phyloP scores from a whole-genome alignment of 2,329 filamentous ascomycete genomes.

The Scedosporium minutisporum region DNA sequence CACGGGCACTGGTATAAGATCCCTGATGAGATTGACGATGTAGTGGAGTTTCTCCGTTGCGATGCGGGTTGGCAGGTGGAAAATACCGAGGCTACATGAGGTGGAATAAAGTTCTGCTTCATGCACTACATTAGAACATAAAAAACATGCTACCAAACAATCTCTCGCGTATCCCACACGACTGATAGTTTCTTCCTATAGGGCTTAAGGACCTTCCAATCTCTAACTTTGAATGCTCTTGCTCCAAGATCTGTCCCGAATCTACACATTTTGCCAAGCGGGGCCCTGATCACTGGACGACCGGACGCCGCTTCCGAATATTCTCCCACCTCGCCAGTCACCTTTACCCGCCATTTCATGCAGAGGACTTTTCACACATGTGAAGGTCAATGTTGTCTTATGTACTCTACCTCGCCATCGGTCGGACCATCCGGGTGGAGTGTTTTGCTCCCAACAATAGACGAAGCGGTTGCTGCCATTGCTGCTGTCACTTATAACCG shows the following conservation, averaged over 20 bases:
- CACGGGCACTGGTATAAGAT: slow-evolving; percentile 39
- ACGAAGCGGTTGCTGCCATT: too few relatives aligned
- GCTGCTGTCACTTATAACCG: too few relatives aligned
- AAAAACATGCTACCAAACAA: not conserved
- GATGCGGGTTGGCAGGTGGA: not conserved
- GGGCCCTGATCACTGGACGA: not conserved
- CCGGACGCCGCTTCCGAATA: too few relatives aligned
- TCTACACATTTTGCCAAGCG: slow-evolving; percentile 8
- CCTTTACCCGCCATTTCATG: too few relatives aligned
- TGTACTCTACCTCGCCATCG: too few relatives aligned
- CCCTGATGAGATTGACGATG: slow-evolving; percentile 36
- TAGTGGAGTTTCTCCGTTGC: slow-evolving; percentile 15
- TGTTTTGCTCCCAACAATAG: too few relatives aligned
- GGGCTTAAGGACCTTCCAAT: not conserved
- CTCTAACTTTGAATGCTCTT: too few relatives aligned
- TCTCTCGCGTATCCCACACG: not conserved
- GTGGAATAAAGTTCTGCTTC: not conserved
- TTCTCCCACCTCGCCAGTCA: too few relatives aligned
- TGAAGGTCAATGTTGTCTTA: too few relatives aligned
- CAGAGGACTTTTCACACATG: too few relatives aligned
- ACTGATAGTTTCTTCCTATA: slow-evolving; percentile 1
- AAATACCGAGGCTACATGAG: not conserved
- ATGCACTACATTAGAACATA: not conserved
- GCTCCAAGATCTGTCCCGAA: not conserved
- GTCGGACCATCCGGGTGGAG: too few relatives aligned